Percentiles rank a stretch among this genome's conserved stretches.
Conservation (phyloP, 306 rosid genomes). For the barrel medic (Medicago truncatula) region MtrunA17r5.0-ANR NC_053049.1:46988501-46989000, state of each 20-base stretch:
- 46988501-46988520: too few species aligned
- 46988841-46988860: not conserved
- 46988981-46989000: slow-evolving; percentile 15
- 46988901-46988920: slow-evolving; percentile 25
- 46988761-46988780: not conserved
- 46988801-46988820: not conserved
- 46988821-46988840: slow-evolving; percentile 6
- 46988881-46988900: slow-evolving; percentile 9
- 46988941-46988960: slow-evolving; percentile 2
- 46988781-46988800: not conserved
- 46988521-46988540: too few species aligned
- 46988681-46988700: slow-evolving; percentile 10
- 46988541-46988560: too few species aligned
- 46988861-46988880: slow-evolving; percentile 21
- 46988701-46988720: slow-evolving; percentile 27
- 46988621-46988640: slow-evolving; percentile 24
- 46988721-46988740: not conserved
- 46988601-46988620: not conserved
- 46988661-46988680: not conserved
- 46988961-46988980: slow-evolving; percentile 5
- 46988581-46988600: too few species aligned
- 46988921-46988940: slow-evolving; percentile 18
- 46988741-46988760: slow-evolving; percentile 26
- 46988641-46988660: slow-evolving; percentile 15
- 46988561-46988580: too few species aligned